Percentiles rank a stretch among this genome's conserved stretches.
Evolutionary conservation across 352 stramenopile species (phyloP).

Genomic region (Pythium phragmitis): DNA sequence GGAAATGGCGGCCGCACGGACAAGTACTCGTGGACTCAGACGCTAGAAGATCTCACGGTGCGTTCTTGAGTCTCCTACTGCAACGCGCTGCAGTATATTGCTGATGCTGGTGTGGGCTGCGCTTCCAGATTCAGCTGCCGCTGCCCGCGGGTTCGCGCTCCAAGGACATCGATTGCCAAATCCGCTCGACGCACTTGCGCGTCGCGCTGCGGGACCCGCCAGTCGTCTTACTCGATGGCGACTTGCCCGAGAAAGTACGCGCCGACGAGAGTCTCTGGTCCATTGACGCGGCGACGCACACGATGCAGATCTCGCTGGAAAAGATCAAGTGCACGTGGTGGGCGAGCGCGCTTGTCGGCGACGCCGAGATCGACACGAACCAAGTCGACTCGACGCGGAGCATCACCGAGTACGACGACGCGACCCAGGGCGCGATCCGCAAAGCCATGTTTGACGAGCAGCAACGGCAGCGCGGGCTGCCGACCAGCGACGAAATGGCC

Average conservation of each 20-base stretch:
- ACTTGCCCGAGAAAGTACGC: constrained; percentile 92
- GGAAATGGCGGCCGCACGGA: constrained; percentile 88
- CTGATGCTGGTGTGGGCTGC: not conserved
- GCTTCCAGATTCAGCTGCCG: constrained; percentile 72
- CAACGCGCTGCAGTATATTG: not conserved
- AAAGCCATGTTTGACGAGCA: constrained; percentile 97
- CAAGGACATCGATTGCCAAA: constrained; percentile 90
- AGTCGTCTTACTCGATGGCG: constrained; percentile 66
- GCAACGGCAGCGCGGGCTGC: constrained; percentile 91
- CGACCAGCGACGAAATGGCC: constrained; percentile 91
- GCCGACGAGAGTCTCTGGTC: constrained; percentile 98
- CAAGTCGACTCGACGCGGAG: constrained; percentile 96
- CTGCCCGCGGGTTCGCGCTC: constrained; percentile 88
- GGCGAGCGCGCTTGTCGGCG: constrained; percentile 89
- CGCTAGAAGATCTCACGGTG: constrained; percentile 93
- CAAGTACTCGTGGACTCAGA: constrained; percentile 98
- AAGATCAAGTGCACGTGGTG: constrained; percentile 99
- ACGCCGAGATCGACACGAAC: constrained; percentile 96
- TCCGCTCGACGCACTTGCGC: constrained; percentile 85
- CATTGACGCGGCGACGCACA: constrained; percentile 61
- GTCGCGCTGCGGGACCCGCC: constrained; percentile 62
- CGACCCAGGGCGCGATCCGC: constrained; percentile 97
- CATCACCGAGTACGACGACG: constrained; percentile 96
- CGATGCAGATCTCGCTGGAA: constrained; percentile 89
- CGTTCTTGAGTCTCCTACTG: constrained; percentile 1